Evolutionary conservation across 371 early-diverging fungal genomes (phyloP).

Genomic region (Haplosporangium sp.): DNA sequence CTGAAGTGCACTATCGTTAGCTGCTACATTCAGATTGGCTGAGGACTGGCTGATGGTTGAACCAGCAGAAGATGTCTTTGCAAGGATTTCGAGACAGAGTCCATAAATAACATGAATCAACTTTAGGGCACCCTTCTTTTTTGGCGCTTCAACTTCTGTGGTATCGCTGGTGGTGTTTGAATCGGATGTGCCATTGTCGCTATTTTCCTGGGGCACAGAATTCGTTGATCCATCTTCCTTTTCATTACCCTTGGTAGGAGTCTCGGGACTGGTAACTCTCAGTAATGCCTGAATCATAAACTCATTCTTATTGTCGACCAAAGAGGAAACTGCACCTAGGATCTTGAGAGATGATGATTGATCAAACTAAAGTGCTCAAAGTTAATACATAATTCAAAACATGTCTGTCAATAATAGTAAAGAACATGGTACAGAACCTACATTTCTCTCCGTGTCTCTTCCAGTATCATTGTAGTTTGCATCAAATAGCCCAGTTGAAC

Average conservation of each 20-base stretch:
- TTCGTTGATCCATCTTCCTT: background rate
- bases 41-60: slow-evolving; percentile 29
- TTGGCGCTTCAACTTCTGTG: background rate
- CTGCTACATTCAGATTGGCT: slow-evolving; percentile 24
- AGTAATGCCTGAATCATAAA: slow-evolving; percentile 41
- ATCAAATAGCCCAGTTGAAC: slow-evolving; percentile 39
- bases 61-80: slow-evolving; percentile 46
- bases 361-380: slow-evolving; percentile 27
- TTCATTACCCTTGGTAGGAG: background rate
- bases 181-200: background rate
- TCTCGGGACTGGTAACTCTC: slow-evolving; percentile 39
- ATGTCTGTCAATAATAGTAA: background rate
- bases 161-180: background rate
- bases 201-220: background rate
- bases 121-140: slow-evolving; percentile 9
- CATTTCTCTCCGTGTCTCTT: slow-evolving; percentile 40
- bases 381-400: background rate
- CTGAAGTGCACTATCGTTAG: slow-evolving; percentile 41
- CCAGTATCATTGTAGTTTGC: slow-evolving; percentile 40
- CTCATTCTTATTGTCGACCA: slow-evolving; percentile 42
- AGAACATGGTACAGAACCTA: slow-evolving; percentile 1
- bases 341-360: slow-evolving; percentile 52
- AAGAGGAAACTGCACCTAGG: slow-evolving; percentile 38
- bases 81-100: slow-evolving; percentile 52
- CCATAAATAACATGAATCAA: slow-evolving; percentile 50